phyloP scores from a whole-genome alignment of 768 basidiomycete species.

The Leccinum uliginosum region DNA sequence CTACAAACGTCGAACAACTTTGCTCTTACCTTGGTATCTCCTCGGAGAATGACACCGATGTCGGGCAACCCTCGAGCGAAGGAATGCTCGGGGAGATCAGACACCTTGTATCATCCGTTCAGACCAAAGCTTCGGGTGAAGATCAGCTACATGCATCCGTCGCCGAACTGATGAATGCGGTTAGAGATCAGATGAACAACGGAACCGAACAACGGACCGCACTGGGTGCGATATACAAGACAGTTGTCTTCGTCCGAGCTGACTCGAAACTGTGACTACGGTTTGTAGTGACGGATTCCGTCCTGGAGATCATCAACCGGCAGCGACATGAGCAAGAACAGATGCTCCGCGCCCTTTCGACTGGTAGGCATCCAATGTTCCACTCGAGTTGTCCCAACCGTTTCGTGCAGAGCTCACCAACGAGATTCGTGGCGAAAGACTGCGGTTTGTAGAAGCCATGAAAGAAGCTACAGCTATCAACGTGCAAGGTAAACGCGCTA shows the following conservation, averaged over 20 bases:
- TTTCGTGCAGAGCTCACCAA: conserved; percentile 59
- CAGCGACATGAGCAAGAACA: conserved; percentile 72
- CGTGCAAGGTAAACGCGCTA: conserved; percentile 54
- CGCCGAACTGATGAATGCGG: conserved; percentile 33
- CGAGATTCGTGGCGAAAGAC: conserved; percentile 81
- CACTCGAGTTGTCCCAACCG: neutral
- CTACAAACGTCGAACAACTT: conserved; percentile 56
- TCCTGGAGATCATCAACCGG: conserved; percentile 59
- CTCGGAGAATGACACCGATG: conserved; percentile 16
- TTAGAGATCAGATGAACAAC: conserved; percentile 39
- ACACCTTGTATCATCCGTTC: conserved; percentile 31
- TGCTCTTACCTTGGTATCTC: conserved; percentile 47
- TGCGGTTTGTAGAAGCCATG: conserved; percentile 93
- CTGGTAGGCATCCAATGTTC: conserved; percentile 40
- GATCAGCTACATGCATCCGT: conserved; percentile 32
- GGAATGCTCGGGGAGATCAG: conserved; percentile 35
- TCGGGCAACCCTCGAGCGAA: conserved; percentile 7
- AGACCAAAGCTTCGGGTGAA: conserved; percentile 28
- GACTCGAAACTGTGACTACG: conserved; percentile 3
- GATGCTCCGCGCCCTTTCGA: conserved; percentile 60
- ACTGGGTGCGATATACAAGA: conserved; percentile 30
- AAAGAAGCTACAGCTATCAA: conserved; percentile 88
- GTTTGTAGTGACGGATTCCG: conserved; percentile 49
- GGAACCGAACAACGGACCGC: conserved; percentile 39
- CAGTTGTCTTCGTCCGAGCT: conserved; percentile 2